These are phyloP conservation scores for Pichia kluyveri DNA, from an alignment of 805 yeast genomes.

Conservation along the genomic window DNA sequence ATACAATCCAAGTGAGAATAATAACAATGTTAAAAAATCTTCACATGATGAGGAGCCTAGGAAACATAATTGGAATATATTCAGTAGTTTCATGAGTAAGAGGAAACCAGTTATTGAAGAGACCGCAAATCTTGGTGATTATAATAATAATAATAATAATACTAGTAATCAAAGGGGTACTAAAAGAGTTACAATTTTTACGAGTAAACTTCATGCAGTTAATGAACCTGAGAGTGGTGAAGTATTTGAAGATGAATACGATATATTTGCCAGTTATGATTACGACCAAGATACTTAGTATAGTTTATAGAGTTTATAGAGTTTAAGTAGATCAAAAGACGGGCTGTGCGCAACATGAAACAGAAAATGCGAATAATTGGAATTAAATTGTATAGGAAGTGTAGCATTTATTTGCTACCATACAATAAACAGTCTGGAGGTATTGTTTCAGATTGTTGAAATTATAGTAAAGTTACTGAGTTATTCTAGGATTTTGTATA, in stretches of 20 bases:
- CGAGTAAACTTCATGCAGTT: not conserved
- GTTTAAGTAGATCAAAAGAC: no score
- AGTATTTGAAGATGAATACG: not conserved
- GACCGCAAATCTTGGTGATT: no score
- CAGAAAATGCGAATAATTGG: not conserved
- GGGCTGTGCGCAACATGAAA: conserved; percentile 6
- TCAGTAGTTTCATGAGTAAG: not conserved
- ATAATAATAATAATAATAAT: not conserved
- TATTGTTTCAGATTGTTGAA: no score
- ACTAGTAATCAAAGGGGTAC: not conserved
- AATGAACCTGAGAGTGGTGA: not conserved
- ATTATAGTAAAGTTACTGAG: no score
- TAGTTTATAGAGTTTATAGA: no score
- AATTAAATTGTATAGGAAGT: no score
- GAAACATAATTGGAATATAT: not conserved
- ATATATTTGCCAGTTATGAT: not conserved
- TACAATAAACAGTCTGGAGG: no score
- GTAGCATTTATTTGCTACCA: no score
- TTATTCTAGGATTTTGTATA: no score
- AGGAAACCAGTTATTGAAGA: no score
- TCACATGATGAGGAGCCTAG: not conserved
- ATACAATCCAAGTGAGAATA: not conserved
- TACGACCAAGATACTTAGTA: not conserved
- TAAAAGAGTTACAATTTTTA: not conserved
- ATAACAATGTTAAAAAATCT: no score